Base-by-base conservation (phyloP, 2,329 filamentous ascomycete species). In the Colletotrichum lentis region DNA sequence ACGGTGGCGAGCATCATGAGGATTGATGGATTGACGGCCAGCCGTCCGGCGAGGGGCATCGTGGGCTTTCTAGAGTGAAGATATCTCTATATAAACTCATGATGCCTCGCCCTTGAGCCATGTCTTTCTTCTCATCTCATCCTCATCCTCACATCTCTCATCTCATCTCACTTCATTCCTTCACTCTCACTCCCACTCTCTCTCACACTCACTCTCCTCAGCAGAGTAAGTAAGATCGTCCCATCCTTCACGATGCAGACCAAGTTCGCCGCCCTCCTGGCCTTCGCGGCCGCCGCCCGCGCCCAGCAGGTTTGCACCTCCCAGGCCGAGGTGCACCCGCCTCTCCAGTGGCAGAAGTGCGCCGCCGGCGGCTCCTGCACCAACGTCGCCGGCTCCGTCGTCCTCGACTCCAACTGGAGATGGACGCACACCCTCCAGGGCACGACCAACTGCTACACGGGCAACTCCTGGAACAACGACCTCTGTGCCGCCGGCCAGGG, bases 391-490 rank as follows among this genome's bases (percentile, higher is more conserved):
- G 85, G 83, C 49, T 83, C 81, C 43, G 80, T 89, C 50, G 84
- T 85, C 61, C 77, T 89, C 72, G 87, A 89, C 70, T 76, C 86
- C 73, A 89, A 88, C 79, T 89, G 86, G 86, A 83, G 87, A 69
- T 89, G 87, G 87, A 79, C 86, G 67, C 86, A 88, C 76, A 75
- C 75, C 20, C 75, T 78, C 59, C 71, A 74, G 5, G 79, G 80
- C 60, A 79, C 76, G 70, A 84, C 80, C 72, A 88, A 88, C 79
- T 88, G 85, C 80, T 88, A 87, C 77, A 81, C 77, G 5, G 85
- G 84, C 57, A 87, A 86, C 76, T 73, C 74, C 55, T 82, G 83
- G 76, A 81, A 85, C 70, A 77, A 74, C 12, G 71, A 73, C 54
- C 68, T 79, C 72, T 69, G 66, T 39, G 41, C 43, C 35, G 72